Evolutionary conservation across 2,329 filamentous ascomycete species (phyloP).

Genomic region (Alternaria conjuncta): DNA sequence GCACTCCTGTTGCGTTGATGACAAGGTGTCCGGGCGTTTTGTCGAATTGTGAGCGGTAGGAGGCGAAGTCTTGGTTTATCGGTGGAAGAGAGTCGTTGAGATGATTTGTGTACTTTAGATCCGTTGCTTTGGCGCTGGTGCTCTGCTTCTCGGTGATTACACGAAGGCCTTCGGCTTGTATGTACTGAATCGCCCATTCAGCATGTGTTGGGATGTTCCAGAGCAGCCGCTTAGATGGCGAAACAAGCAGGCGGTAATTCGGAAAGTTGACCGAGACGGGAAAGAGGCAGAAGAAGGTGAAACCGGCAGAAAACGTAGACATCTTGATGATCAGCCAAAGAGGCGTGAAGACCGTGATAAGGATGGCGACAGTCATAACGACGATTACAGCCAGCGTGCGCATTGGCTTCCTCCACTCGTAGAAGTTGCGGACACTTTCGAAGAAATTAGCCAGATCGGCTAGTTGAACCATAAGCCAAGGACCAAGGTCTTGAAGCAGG

Average conservation of each 20-base stretch:
- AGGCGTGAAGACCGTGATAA: constrained; percentile 31
- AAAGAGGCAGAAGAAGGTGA: constrained; percentile 45
- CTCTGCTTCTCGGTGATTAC: background rate
- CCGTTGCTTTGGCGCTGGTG: background rate
- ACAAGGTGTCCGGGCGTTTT: constrained; percentile 23
- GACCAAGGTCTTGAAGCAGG: constrained; percentile 34
- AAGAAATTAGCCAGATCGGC: constrained; percentile 45
- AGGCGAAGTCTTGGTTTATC: constrained; percentile 18
- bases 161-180: constrained; percentile 36
- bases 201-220: constrained; percentile 50
- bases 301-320: constrained; percentile 34
- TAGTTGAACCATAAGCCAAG: constrained; percentile 46
- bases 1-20: constrained; percentile 22
- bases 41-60: constrained; percentile 25
- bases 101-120: no score
- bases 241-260: constrained; percentile 46
- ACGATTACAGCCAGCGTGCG: constrained; percentile 34
- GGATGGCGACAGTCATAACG: constrained; percentile 26
- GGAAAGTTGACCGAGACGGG: constrained; percentile 44
- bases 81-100: no score
- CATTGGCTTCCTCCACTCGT: constrained; percentile 45
- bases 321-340: constrained; percentile 39
- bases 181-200: constrained; percentile 44
- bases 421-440: constrained; percentile 47
- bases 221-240: constrained; percentile 42